Evolutionary conservation across 306 rosid species (phyloP), one percentile per base, ranked within the genome.

Genomic region (Rosa persica): DNA sequence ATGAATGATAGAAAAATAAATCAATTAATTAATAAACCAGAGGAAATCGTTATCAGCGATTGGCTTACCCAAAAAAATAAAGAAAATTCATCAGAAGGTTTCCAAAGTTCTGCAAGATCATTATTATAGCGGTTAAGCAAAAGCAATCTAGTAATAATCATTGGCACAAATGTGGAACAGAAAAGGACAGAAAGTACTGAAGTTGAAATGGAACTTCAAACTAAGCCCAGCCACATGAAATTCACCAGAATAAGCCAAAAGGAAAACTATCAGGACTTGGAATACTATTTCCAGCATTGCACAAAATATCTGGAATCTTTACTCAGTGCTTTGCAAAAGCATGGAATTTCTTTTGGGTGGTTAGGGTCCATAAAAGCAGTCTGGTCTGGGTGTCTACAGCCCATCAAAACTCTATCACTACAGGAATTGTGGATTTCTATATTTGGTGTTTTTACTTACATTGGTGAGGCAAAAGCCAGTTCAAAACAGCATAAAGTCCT

Each of bases 11-110:
- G 3, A 23, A 30, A 23, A 58, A 40, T 15, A 42, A 64, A 64
- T 12, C 2, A 20, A 42, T 47, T 66, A 60, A 82, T 67, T 78
- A 68, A 46, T 62, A 30, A 52, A 20, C 79, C 36, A 64, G 69
- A 64, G 34, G 2, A 34, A 30, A 42, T 40, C 79, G 39, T 36
- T n/a, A 22, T 69, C 58, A 81, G 52, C 34, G 66, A 60, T 52
- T 83, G 60, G 47, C 98, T 86, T 84, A 94, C 98, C 98, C 98
- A 86, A 90, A 94, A 81, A 94, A 92, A 85, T 89, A 88, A 23
- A 94, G 95, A 89, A 94, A 94, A 84, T 94, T 97, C 93, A 88
- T 87, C 43, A 94, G 83, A 84, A 94, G 94, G 85, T 92, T 88
- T 81, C 98, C 98, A 86, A 87, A 87, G 72, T 87, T 94, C 98